Conservation (phyloP, 495 filamentous ascomycete species). For the Clavariopsis aquatica region DNA sequence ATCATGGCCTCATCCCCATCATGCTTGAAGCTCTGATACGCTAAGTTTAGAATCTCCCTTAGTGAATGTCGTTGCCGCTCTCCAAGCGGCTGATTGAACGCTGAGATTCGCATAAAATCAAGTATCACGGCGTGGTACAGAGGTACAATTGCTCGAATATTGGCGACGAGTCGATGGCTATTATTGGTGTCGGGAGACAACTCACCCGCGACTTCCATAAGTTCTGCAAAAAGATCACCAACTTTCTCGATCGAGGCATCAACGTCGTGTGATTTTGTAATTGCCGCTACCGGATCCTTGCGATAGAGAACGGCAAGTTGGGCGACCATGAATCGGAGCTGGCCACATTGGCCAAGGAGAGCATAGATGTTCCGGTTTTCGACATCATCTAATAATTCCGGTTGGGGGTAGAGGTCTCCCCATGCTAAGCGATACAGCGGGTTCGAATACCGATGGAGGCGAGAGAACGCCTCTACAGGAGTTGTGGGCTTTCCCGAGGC, state of each 20-base stretch:
- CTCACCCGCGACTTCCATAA: slow-evolving; percentile 1
- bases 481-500: background rate
- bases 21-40: background rate
- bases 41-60: background rate
- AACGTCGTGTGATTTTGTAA: background rate
- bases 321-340: slow-evolving; percentile 1
- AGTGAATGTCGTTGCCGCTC: background rate
- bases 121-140: background rate
- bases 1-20: background rate
- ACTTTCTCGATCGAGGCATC: slow-evolving; percentile 2
- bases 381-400: background rate
- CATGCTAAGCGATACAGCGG: background rate
- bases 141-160: slow-evolving; percentile 1
- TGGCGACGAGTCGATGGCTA: slow-evolving; percentile 2
- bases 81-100: background rate
- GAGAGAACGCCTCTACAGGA: background rate
- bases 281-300: background rate
- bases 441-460: background rate
- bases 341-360: slow-evolving; percentile 5
- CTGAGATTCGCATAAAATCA: slow-evolving; percentile 1
- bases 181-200: background rate
- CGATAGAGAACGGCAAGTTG: slow-evolving; percentile 6
- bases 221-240: slow-evolving; percentile 5
- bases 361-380: slow-evolving; percentile 8
- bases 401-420: background rate